Evolutionary conservation across 208 protist species (phyloP), one percentile per base, ranked within the genome.

Genomic region (Leishmania turanica): DNA sequence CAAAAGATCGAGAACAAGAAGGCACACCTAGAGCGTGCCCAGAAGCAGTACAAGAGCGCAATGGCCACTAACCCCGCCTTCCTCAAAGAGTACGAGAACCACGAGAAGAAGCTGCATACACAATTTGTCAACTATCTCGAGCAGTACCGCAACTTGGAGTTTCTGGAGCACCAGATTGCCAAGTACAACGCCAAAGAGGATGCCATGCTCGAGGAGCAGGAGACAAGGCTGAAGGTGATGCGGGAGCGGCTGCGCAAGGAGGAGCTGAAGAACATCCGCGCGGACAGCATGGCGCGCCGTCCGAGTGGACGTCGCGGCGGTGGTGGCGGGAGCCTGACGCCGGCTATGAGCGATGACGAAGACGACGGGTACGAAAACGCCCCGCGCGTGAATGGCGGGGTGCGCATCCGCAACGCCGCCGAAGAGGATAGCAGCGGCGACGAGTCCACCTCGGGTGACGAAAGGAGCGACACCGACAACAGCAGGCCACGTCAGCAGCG

Each of bases 1-100:
- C 93, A 96, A 70, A 99, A 99, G 89, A 98, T 99, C 77, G 98
- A 99, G 89, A 99, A 97, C 88, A 99, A 99, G 86, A 95, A 96
- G 70, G 87, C 90, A 1, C 96, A 99, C 81, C 85, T 99, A 34
- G 97, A 99, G 83, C 89, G 97, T 9, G 89, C 91, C 19, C 92
- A 98, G 85, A 99, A 99, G 84, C 91, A 97, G 64, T 89, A 98
- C 77, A 90, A 90, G 51, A 93, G 90, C 45, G 91, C 98, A 40
- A 92, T 98, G 89, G 92, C 90, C 17, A 96, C 98, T 0, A 94
- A 96, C n/a, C 97, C 97, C 3, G 93, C 94, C 27, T 98, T 98
- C 82, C 85, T 99, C 76, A 97, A 99, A 73, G 96, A 99, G 85
- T 99, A 98, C 84, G 97, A 99, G 73, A 96, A 94, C 81, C 90